Evolutionary conservation across 2,329 filamentous ascomycete species (phyloP).

Genomic region (Lachnellula arida): DNA sequence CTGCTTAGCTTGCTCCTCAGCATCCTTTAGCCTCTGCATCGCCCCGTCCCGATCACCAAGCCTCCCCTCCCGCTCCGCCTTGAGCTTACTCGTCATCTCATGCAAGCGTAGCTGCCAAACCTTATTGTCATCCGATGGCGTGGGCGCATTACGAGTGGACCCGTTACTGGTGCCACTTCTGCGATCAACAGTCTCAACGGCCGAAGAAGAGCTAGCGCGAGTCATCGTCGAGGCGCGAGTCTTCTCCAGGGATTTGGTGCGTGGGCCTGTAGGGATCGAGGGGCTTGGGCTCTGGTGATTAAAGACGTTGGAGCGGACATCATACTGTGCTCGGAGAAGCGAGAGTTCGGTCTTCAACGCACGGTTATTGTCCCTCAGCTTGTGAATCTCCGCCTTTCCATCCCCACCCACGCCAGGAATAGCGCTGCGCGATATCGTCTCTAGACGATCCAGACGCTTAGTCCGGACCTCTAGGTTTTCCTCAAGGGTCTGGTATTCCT

Average conservation of each 20-base stretch:
- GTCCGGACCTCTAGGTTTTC: conserved; percentile 71
- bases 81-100: conserved; percentile 83
- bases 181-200: conserved; percentile 20
- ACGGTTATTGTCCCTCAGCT: conserved; percentile 58
- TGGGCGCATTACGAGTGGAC: background rate
- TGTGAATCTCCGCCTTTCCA: conserved; percentile 47
- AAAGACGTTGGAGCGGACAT: conserved; percentile 32
- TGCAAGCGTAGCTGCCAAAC: conserved; percentile 76
- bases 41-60: conserved; percentile 81
- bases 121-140: conserved; percentile 36
- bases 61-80: conserved; percentile 82
- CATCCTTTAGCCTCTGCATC: conserved; percentile 70
- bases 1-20: conserved; percentile 57
- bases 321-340: conserved; percentile 61
- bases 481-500: conserved; percentile 85
- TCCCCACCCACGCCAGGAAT: conserved; percentile 38
- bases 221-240: conserved; percentile 40
- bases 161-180: conserved; percentile 42
- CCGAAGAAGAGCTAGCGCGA: conserved; percentile 48
- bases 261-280: conserved; percentile 33
- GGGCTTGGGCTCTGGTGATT: conserved; percentile 35
- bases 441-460: conserved; percentile 83
- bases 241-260: conserved; percentile 22
- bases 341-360: conserved; percentile 61
- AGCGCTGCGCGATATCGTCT: conserved; percentile 68